Conservation (phyloP, 495 filamentous ascomycete species). For the Podospora appendiculata region DNA sequence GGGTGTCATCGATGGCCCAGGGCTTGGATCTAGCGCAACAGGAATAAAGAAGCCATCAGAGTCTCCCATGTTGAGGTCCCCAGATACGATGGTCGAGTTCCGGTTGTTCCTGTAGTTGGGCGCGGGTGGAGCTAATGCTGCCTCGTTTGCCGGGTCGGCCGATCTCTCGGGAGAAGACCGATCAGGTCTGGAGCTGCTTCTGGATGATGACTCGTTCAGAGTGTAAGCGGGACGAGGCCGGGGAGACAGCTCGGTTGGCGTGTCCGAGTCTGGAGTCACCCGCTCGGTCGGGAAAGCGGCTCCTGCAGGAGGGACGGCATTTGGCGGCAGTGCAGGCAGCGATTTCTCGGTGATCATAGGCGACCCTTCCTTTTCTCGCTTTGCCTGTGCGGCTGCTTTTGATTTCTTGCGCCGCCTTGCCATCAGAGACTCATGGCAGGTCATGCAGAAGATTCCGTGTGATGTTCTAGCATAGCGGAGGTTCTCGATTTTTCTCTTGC, state of each 20-base stretch:
- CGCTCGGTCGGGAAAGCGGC: constrained; percentile 53
- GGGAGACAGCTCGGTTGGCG: constrained; percentile 64
- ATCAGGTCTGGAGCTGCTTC: constrained; percentile 40
- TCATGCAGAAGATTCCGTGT: constrained; percentile 99
- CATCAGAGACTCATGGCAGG: constrained; percentile 98
- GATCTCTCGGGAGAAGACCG: constrained; percentile 44
- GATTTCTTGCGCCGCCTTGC: constrained; percentile 85
- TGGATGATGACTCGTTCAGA: constrained; percentile 39
- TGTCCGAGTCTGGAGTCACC: constrained; percentile 72
- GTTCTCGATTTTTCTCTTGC: constrained; percentile 98
- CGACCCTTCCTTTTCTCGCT: constrained; percentile 51
- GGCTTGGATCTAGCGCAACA: constrained; percentile 79
- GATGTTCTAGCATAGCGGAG: constrained; percentile 95
- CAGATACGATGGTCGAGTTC: constrained; percentile 58
- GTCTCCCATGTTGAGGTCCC: constrained; percentile 54
- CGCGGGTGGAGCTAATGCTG: constrained; percentile 61
- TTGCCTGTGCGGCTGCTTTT: constrained; percentile 54
- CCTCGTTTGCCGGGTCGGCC: constrained; percentile 34
- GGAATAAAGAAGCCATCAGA: constrained; percentile 79
- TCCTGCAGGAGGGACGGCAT: constrained; percentile 44
- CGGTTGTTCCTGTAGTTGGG: constrained; percentile 73
- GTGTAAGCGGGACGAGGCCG: constrained; percentile 47
- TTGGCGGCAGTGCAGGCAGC: constrained; percentile 82
- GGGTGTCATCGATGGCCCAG: constrained; percentile 54
- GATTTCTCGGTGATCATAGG: constrained; percentile 84